Evolutionary conservation across 2,329 filamentous ascomycete genomes (phyloP).

Genomic region (Lecanoromycetidae sp.): DNA sequence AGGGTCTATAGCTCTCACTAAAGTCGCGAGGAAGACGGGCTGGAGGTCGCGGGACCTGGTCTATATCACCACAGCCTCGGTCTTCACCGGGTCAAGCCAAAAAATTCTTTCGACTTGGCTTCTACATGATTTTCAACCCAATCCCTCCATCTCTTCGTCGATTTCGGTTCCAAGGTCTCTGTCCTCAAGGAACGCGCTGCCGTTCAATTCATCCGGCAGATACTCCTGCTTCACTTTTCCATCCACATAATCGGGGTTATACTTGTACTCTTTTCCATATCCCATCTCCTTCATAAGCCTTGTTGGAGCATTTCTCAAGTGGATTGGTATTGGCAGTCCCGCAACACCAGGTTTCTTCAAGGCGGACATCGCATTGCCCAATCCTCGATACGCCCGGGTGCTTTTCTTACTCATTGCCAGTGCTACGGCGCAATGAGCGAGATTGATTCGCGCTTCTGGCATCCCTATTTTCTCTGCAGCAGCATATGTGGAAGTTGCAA

Average conservation of each 20-base stretch:
- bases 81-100: neutral
- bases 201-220: constrained; percentile 63
- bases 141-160: constrained; percentile 47
- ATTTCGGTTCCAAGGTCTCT: constrained; percentile 65
- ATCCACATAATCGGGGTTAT: constrained; percentile 79
- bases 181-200: constrained; percentile 65
- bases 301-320: constrained; percentile 85
- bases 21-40: too few species aligned
- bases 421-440: constrained; percentile 77
- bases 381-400: constrained; percentile 68
- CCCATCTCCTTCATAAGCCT: constrained; percentile 85
- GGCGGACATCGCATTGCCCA: constrained; percentile 69
- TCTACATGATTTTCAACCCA: neutral
- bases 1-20: too few species aligned
- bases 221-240: constrained; percentile 81
- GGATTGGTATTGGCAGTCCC: constrained; percentile 67
- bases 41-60: too few species aligned
- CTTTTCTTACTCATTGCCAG: constrained; percentile 73
- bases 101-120: neutral
- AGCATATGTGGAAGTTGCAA: constrained; percentile 76
- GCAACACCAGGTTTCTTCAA: constrained; percentile 75
- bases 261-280: constrained; percentile 67
- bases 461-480: constrained; percentile 89
- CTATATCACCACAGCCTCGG: too few species aligned
- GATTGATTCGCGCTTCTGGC: constrained; percentile 84